Percentiles rank a stretch among this genome's conserved stretches.
Conservation (phyloP, 257 asterid genomes). For the Solanum corneliomulleri region DNA sequence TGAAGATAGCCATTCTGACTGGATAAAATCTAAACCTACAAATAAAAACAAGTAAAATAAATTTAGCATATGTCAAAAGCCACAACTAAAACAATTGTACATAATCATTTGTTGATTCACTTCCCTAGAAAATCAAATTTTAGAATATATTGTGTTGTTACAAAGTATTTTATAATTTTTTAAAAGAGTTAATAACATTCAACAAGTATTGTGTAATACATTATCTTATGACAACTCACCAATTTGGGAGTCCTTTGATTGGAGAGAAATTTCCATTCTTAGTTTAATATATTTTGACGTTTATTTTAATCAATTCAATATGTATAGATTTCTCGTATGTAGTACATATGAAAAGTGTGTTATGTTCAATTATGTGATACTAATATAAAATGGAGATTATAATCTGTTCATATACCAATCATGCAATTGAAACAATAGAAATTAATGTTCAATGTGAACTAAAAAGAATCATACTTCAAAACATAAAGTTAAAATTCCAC, state of each 20-base stretch:
- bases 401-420: too few species aligned
- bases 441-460: not conserved
- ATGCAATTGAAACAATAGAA: not conserved
- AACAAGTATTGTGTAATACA: not conserved
- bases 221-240: not conserved
- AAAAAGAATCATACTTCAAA: not conserved
- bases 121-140: not conserved
- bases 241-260: not conserved
- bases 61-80: not conserved
- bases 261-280: not conserved
- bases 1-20: conserved; percentile 23
- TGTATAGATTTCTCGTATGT: not conserved
- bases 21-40: conserved; percentile 49
- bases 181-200: not conserved
- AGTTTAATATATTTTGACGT: not conserved
- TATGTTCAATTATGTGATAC: not conserved
- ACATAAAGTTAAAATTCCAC: not conserved
- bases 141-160: not conserved
- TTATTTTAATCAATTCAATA: not conserved
- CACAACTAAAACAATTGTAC: not conserved
- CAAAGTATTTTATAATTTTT: not conserved
- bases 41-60: not conserved
- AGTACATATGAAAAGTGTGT: not conserved
- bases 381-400: too few species aligned
- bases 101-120: not conserved